Evolutionary conservation across 305 asterid species (phyloP).

Genomic region (Fraxinus xanthoxyloides): DNA sequence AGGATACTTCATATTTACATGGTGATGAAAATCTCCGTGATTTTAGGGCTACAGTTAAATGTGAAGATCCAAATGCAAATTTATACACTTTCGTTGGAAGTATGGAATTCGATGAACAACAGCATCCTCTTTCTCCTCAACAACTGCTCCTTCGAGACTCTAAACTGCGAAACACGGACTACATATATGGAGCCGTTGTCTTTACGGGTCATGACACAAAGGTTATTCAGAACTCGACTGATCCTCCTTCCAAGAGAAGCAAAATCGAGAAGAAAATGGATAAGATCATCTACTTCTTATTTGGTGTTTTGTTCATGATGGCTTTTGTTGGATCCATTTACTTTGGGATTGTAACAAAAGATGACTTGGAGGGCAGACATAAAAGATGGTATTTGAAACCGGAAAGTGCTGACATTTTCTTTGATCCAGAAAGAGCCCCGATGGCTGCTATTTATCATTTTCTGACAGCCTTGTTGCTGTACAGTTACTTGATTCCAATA

Average conservation of each 20-base stretch:
- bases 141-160: conserved; percentile 82
- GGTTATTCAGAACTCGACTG: conserved; percentile 89
- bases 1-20: conserved; percentile 56
- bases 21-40: conserved; percentile 44
- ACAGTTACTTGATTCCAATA: conserved; percentile 75
- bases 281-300: conserved; percentile 67
- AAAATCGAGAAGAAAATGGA: conserved; percentile 86
- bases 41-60: conserved; percentile 62
- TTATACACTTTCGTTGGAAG: conserved; percentile 72
- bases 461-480: conserved; percentile 75
- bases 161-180: conserved; percentile 78
- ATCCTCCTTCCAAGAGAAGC: conserved; percentile 94
- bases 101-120: conserved; percentile 60
- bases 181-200: conserved; percentile 73
- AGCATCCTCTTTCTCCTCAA: conserved; percentile 76
- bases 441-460: conserved; percentile 75
- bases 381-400: conserved; percentile 80
- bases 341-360: conserved; percentile 68
- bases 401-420: conserved; percentile 50
- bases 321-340: conserved; percentile 69
- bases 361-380: conserved; percentile 47
- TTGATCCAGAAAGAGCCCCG: conserved; percentile 69
- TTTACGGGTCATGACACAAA: conserved; percentile 96
- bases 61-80: conserved; percentile 92
- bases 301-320: conserved; percentile 61